Conservation (phyloP, 2,329 filamentous ascomycete genomes). For the Botrytis cinerea region DNA sequence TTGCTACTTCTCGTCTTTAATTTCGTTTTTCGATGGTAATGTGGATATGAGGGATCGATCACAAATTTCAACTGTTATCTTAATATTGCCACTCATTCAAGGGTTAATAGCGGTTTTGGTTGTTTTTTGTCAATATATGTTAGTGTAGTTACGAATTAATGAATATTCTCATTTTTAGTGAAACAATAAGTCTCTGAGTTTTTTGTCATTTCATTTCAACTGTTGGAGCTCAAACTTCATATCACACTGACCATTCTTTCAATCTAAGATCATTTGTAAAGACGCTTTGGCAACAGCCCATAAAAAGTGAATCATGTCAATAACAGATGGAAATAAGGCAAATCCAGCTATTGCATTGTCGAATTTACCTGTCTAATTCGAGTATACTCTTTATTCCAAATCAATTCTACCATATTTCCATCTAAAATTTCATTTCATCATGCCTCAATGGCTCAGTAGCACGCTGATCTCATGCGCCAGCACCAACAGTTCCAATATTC, state of each 20-base stretch:
- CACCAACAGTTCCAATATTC: neutral
- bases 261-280: neutral
- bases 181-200: fast-evolving
- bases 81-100: neutral
- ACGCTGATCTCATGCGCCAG: neutral
- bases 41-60: neutral
- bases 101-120: neutral
- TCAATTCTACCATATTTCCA: neutral
- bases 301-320: neutral
- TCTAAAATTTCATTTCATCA: neutral
- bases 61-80: neutral
- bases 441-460: neutral
- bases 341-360: neutral
- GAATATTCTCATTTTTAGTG: neutral
- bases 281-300: neutral
- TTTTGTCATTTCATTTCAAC: neutral
- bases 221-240: fast-evolving
- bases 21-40: neutral
- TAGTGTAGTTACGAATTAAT: neutral
- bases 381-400: neutral
- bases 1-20: conserved; percentile 24
- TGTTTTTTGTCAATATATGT: too few species aligned
- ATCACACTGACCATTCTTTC: neutral
- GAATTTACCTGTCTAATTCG: neutral
- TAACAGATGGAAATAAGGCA: neutral